Percentiles rank a stretch among this genome's conserved stretches.
These are phyloP conservation scores for Fusarium brevicatenulatum DNA, from an alignment of 2,329 filamentous ascomycete species.

Conservation along the genomic window DNA sequence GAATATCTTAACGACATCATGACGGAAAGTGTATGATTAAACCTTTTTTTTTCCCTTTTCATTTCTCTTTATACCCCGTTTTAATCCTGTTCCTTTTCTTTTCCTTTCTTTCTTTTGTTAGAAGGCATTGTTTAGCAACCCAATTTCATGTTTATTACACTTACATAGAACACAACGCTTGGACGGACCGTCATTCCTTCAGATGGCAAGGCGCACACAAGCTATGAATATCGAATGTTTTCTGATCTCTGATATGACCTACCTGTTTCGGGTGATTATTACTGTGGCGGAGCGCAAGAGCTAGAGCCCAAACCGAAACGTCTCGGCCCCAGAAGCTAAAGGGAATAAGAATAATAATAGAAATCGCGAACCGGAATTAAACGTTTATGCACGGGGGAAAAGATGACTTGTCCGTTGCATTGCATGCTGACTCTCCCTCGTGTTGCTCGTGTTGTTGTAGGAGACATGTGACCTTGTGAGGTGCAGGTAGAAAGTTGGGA, in stretches of 20 bases:
- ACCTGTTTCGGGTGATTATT: slow-evolving; percentile 20
- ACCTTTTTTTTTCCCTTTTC: not conserved
- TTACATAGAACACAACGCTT: slow-evolving; percentile 29
- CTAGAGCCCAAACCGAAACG: slow-evolving; percentile 10
- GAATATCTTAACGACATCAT: slow-evolving; percentile 28
- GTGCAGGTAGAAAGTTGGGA: slow-evolving; percentile 4
- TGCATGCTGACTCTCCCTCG: not conserved
- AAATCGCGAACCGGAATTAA: not conserved
- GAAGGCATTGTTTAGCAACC: not conserved
- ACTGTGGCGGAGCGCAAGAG: slow-evolving; percentile 28
- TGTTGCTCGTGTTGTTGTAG: not conserved
- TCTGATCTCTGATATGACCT: slow-evolving; percentile 18
- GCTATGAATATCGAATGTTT: slow-evolving; percentile 31
- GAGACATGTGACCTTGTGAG: slow-evolving; percentile 7
- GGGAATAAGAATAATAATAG: not conserved
- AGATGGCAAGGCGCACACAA: slow-evolving; percentile 17
- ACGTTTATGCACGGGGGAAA: not conserved
- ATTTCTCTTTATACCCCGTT: slow-evolving; percentile 28
- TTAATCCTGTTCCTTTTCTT: slow-evolving; percentile 14
- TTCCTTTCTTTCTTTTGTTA: slow-evolving; percentile 8
- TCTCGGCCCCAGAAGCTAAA: slow-evolving; percentile 6
- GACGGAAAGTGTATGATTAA: slow-evolving; percentile 30
- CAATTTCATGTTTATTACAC: slow-evolving; percentile 12
- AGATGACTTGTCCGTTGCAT: not conserved
- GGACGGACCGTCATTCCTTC: not conserved